A percentile compares a stretch with the other conserved stretches of the same genome.
phyloP scores from a whole-genome alignment of 768 basidiomycete genomes.

The Daedalea quercina region DNA sequence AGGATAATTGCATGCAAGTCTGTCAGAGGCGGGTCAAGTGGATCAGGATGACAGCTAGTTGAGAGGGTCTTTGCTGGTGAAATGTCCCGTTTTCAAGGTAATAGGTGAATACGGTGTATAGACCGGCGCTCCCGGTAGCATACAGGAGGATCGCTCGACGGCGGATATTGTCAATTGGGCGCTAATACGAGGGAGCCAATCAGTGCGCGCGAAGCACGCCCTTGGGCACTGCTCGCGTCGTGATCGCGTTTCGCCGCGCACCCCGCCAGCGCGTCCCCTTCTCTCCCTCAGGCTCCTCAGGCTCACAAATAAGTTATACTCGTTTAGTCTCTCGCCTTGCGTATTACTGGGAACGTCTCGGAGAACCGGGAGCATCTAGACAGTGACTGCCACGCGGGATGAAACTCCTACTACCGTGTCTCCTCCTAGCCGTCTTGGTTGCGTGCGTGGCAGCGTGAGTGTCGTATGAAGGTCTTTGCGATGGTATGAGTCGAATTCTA shows the following conservation, averaged over 20 bases:
- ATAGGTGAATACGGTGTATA: too few species aligned
- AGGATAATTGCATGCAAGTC: too few species aligned
- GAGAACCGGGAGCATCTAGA: not conserved
- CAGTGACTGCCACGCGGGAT: conserved; percentile 31
- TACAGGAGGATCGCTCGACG: too few species aligned
- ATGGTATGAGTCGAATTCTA: not conserved
- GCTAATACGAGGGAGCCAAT: not conserved
- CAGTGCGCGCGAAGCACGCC: not conserved
- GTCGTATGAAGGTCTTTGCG: not conserved
- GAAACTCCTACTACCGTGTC: conserved; percentile 38
- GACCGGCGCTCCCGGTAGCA: too few species aligned
- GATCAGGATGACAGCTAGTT: too few species aligned
- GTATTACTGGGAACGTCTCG: not conserved
- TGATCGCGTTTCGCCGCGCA: not conserved
- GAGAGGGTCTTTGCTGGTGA: too few species aligned
- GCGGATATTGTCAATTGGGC: too few species aligned
- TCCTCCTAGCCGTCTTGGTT: conserved; percentile 45
- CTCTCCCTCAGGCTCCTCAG: too few species aligned
- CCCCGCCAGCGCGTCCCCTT: not conserved
- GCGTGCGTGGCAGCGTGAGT: conserved; percentile 57
- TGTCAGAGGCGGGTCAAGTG: too few species aligned
- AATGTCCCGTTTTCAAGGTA: too few species aligned
- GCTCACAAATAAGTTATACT: too few species aligned
- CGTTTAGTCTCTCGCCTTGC: not conserved
- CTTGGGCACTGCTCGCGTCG: not conserved